phyloP scores from a whole-genome alignment of 2,329 filamentous ascomycete species.

The Penicillium freii region DNA sequence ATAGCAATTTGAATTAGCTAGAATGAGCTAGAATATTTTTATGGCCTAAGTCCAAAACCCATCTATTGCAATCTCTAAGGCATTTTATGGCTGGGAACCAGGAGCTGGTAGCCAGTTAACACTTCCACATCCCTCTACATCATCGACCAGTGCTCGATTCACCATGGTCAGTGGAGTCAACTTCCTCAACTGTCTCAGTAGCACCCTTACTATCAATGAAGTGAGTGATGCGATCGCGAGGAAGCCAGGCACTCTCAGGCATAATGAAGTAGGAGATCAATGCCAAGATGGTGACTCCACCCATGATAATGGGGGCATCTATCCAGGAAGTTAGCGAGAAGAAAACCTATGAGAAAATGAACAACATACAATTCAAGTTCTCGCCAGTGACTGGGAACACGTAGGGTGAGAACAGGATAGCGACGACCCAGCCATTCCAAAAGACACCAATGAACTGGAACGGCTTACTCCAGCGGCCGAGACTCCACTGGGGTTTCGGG shows the following conservation, averaged over 20 bases:
- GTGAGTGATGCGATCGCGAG: conserved; percentile 45
- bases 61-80: not conserved
- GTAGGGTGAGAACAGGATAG: conserved; percentile 49
- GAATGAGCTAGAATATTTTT: not conserved
- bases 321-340: conserved; percentile 3
- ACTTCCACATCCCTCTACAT: not conserved
- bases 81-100: not conserved
- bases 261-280: conserved; percentile 51
- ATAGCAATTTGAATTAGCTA: not conserved
- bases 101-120: not conserved
- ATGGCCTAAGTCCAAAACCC: not conserved
- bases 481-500: conserved; percentile 41
- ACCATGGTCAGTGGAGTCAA: conserved; percentile 7
- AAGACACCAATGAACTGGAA: conserved; percentile 50
- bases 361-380: conserved; percentile 46
- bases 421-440: conserved; percentile 54
- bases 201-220: conserved; percentile 43
- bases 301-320: conserved; percentile 55
- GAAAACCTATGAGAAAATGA: not conserved
- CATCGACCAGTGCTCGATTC: conserved; percentile 9
- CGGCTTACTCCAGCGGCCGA: conserved; percentile 48
- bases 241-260: conserved; percentile 49
- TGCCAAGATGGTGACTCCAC: conserved; percentile 49
- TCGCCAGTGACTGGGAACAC: conserved; percentile 46
- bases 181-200: conserved; percentile 30